Evolutionary conservation across 345 rosid species (phyloP).

Genomic region (Eucalyptus sp.): DNA sequence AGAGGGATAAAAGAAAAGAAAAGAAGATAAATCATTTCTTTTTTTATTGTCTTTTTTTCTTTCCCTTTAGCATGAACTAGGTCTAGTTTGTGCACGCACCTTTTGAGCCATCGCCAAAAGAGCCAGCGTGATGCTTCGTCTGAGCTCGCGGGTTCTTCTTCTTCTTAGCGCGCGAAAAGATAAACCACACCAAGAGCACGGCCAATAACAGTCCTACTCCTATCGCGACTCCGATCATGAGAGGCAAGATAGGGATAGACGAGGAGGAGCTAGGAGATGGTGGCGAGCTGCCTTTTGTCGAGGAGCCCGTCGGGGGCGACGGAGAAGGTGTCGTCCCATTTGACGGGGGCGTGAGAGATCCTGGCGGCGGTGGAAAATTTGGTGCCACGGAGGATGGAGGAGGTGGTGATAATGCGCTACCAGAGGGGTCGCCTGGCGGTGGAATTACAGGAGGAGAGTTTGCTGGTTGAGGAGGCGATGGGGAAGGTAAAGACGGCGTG

Average conservation of each 20-base stretch:
- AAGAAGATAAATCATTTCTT: not conserved
- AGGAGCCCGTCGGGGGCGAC: not conserved
- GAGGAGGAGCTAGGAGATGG: not conserved
- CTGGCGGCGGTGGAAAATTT: not conserved
- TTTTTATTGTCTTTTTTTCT: too few species aligned
- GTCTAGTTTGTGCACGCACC: not conserved
- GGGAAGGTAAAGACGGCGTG: not conserved
- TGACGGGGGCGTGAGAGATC: not conserved
- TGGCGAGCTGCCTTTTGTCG: not conserved
- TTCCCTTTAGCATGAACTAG: not conserved
- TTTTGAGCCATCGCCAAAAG: not conserved
- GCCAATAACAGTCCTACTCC: slow-evolving; percentile 20
- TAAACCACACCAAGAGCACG: slow-evolving; percentile 5
- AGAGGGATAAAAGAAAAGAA: not conserved
- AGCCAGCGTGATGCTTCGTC: slow-evolving; percentile 2
- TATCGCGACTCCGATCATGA: slow-evolving; percentile 16
- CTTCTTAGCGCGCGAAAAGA: slow-evolving; percentile 13
- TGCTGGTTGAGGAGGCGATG: not conserved
- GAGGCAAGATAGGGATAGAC: not conserved
- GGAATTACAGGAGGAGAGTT: not conserved
- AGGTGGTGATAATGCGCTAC: not conserved
- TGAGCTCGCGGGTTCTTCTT: not conserved
- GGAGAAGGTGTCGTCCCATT: not conserved
- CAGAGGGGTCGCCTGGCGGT: not conserved
- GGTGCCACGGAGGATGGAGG: not conserved